Base-by-base conservation (phyloP, 345 rosid genomes). In the Populus pruinosa region DNA sequence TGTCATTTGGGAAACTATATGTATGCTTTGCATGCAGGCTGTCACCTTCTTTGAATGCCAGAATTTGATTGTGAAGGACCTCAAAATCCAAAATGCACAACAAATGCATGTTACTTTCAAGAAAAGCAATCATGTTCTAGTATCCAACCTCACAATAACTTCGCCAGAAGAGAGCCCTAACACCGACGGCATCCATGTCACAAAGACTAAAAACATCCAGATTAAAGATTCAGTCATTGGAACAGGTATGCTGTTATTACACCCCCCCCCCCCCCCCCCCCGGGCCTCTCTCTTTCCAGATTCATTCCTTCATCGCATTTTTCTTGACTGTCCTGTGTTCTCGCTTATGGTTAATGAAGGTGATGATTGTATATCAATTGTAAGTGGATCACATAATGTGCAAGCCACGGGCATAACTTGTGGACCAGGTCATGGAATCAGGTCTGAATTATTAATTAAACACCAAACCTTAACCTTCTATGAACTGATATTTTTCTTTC, bases 141-240 rank as follows among this genome's bases (percentile, higher is more conserved):
- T 86, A 80, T 85, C 92, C 5, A 65, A 83, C 73, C 88, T 94
- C 44, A 59, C 2, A 13, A 83, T 94, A 5, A 87, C 86, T 12
- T 87, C 96, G 0, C 96, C 98, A 0, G 79, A 61, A 31, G 66
- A 83, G 43, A 91, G 97, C 78, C 98, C 98, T 7, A 94, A 94
- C 84, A 94, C 98, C 0, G 98, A 93, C 63, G 98, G 98, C 43
- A 94, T 94, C 78, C 98, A 94, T 76, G 80, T 93, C 76, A 85
- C 95, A 1, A 41, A 75, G 25, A 90, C 93, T 53, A 87, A 87
- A 71, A 89, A 93, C 77, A 94, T 93, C 74, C 84, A 49, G 23
- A 83, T 94, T 61, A 75, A 86, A n/a, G 77, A 72, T 43, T 86
- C 84, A n/a, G 64, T 73, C 67, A 87, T 93, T 20, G 90, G 88